Conservation (phyloP, 805 yeast genomes). For the Candida chauliodis region DNA sequence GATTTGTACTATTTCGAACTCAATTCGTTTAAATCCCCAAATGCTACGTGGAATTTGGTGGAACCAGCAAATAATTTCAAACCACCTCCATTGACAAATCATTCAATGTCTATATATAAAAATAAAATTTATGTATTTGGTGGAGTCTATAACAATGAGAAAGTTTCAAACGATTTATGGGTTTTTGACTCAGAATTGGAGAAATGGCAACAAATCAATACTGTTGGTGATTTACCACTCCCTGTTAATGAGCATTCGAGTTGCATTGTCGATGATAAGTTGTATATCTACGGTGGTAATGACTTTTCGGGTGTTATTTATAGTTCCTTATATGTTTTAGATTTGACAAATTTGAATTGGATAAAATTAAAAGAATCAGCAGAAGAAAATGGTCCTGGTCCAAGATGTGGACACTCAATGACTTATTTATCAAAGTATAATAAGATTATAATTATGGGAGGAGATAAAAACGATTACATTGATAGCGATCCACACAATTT, state of each 20-base stretch:
- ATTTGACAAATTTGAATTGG: slow-evolving; percentile 71
- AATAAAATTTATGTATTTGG: slow-evolving; percentile 85
- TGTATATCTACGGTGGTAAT: slow-evolving; percentile 90
- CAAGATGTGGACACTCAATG: slow-evolving; percentile 89
- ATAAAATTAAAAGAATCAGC: slow-evolving; percentile 54
- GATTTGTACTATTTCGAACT: slow-evolving; percentile 86
- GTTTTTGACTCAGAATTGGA: slow-evolving; percentile 66
- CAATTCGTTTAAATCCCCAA: slow-evolving; percentile 77
- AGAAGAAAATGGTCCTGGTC: slow-evolving; percentile 59
- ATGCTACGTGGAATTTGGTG: slow-evolving; percentile 79
- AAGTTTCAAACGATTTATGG: slow-evolving; percentile 74
- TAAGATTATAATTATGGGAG: slow-evolving; percentile 84
- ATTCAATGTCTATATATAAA: slow-evolving; percentile 78
- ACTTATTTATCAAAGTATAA: slow-evolving; percentile 65
- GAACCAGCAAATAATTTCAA: slow-evolving; percentile 44
- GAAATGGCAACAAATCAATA: slow-evolving; percentile 67
- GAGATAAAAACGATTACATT: slow-evolving; percentile 74
- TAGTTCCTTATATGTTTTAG: slow-evolving; percentile 68
- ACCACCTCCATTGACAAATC: slow-evolving; percentile 89
- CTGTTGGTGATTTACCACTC: slow-evolving; percentile 73
- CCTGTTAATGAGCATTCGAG: slow-evolving; percentile 93
- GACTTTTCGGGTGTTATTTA: slow-evolving; percentile 66
- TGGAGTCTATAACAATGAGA: slow-evolving; percentile 70
- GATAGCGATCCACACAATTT: slow-evolving; percentile 43
- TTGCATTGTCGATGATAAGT: slow-evolving; percentile 67